phyloP scores from a whole-genome alignment of 129 eudicot species.

The Calendula officinalis region DNA sequence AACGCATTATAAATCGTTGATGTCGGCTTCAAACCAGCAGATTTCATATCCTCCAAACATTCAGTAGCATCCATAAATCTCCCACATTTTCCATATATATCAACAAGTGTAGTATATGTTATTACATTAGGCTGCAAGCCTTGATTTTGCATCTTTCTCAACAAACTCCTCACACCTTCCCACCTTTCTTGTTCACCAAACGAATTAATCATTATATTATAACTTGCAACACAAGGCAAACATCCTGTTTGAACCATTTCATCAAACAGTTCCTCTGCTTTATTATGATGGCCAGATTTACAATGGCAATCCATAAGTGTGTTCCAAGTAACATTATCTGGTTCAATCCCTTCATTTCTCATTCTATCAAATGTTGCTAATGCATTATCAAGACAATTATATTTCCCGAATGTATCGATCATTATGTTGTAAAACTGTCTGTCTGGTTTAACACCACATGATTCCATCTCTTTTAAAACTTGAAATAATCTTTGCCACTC shows the following conservation, averaged over 20 bases:
- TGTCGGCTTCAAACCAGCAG: slow-evolving; percentile 82
- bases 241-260: slow-evolving; percentile 81
- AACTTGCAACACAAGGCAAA: slow-evolving; percentile 71
- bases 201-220: slow-evolving; percentile 84
- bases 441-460: slow-evolving; percentile 75
- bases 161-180: slow-evolving; percentile 68
- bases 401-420: slow-evolving; percentile 95
- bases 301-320: slow-evolving; percentile 86
- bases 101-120: slow-evolving; percentile 82
- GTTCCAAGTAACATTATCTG: slow-evolving; percentile 91
- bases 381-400: slow-evolving; percentile 86
- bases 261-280: slow-evolving; percentile 73
- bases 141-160: slow-evolving; percentile 79
- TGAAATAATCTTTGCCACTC: slow-evolving; percentile 96
- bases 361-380: slow-evolving; percentile 70
- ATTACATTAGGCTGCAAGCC: slow-evolving; percentile 79
- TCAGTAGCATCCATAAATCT: slow-evolving; percentile 85
- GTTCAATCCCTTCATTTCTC: slow-evolving; percentile 80
- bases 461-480: slow-evolving; percentile 88
- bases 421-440: slow-evolving; percentile 83
- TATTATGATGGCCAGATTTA: slow-evolving; percentile 63
- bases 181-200: slow-evolving; percentile 89
- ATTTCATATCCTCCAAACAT: slow-evolving; percentile 90
- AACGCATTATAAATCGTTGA: slow-evolving; percentile 94
- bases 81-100: slow-evolving; percentile 81